Evolutionary conservation across 2,329 filamentous ascomycete species (phyloP), one percentile per base, ranked within the genome.

Genomic region (Fusarium albidum): DNA sequence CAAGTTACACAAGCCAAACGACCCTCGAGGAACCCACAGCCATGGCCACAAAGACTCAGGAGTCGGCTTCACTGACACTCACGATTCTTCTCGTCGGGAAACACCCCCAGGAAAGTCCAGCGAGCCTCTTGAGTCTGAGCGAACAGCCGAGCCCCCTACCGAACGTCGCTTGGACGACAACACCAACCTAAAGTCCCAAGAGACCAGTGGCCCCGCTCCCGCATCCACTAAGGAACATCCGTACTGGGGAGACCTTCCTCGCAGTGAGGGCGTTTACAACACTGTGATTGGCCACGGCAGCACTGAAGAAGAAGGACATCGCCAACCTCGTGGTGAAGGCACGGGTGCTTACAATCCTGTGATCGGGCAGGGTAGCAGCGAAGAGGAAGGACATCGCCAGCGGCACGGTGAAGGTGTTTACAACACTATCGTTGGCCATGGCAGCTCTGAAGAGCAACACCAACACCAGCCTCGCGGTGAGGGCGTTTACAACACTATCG

Each of bases 1-100:
- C 38, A 65, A 65, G 34, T 38, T 65, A 21, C 62, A 65, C 46
- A 65, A 65, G 29, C 6, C 59, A 3, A 46, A 63, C 0, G 61
- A 65, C 14, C 59, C 62, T 33, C 52, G 61, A 12, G 57, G 45
- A 25, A 54, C 34, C 4, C 26, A 15, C 5, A 48, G 61, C 1
- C 58, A 64, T 4, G 58, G 39, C 1, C 34, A 62, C 29, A 57
- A 47, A 2, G 61, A 64, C 10, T 61, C 61, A 8, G 59, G 59
- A 2, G 32, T 55, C 1, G 62, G 52, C 1, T 14, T 58, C n/a
- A 42, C 52, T 3, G 56, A 55, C 4, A 31, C 52, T 3, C 41
- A 39, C 3, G 46, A 52, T 9, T 38, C 40, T 4, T 33, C 37
- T 7, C 9, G 39, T 4, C 18, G 48, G 11, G 38, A 55, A 2